Base-by-base conservation (phyloP, 768 basidiomycete genomes). In the Suillus lakei region DNA sequence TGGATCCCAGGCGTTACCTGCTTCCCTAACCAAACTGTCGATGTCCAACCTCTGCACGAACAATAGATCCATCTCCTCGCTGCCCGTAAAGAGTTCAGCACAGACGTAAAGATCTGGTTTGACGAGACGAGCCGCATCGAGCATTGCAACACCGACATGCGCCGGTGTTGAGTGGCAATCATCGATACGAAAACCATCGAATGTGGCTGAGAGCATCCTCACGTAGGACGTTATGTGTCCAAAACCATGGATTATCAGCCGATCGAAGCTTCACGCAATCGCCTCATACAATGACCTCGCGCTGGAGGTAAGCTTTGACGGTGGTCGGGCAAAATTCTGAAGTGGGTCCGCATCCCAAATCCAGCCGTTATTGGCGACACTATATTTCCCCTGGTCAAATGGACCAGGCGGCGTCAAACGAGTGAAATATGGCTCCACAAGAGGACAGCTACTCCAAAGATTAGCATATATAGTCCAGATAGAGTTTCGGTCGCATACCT, bases 211-310 rank as follows among this genome's bases (percentile, higher is more conserved):
- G 32, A 99, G 89, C 9, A 84, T 83, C 58, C 84, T 84, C 64
- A 95, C 93, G 71, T 99, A 99, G 61, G 82, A 79, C 13, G 84
- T 90, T 89, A 99, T 98, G 78, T 95, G 90, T 39, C 98, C 98
- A 99, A 48, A 99, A 81, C 93, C 93, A 98, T 0, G 95, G 95
- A 75, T 96, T 98, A 68, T 90, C 90, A 0, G 85, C 80, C 2
- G 91, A 99, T 38, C 98, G 94, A 50, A 99, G 85, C 75, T 99
- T 99, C 73, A 99, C 98, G 74, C 98, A 99, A 77, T 99, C 98
- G 51, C 91, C 90, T 98, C 98, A 99, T 28, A 90, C 94, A 70
- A 99, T 98, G 62, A 99, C 95, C 76, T 98, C 94, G 58, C 81
- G n/a, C n/a, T n/a, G n/a, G n/a, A n/a, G n/a, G n/a, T n/a, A n/a